A percentile compares a stretch with the other conserved stretches of the same genome.
These are phyloP conservation scores for Rhizopus delemar DNA, from an alignment of 371 early-diverging fungal genomes.

Conservation along the genomic window DNA sequence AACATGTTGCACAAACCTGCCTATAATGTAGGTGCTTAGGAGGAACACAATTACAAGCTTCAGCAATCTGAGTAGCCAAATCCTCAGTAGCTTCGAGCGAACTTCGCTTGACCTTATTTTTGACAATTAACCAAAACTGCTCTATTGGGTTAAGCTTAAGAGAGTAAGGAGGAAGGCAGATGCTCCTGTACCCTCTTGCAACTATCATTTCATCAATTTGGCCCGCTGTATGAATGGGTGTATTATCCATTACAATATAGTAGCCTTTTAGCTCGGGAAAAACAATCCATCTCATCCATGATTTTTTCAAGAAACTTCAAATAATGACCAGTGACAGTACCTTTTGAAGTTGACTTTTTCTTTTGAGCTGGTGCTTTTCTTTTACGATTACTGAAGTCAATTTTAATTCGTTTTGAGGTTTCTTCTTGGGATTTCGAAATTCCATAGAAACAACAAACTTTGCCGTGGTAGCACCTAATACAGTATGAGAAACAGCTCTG, in stretches of 20 bases:
- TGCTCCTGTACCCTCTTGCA: slow-evolving; percentile 15
- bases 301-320: slow-evolving; percentile 18
- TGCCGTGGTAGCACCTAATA: slow-evolving; percentile 12
- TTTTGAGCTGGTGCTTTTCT: slow-evolving; percentile 16
- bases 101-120: slow-evolving; percentile 11
- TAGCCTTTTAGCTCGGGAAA: slow-evolving; percentile 19
- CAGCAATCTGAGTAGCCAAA: slow-evolving; percentile 9
- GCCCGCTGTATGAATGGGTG: slow-evolving; percentile 16
- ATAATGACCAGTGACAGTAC: slow-evolving; percentile 22
- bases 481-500: slow-evolving; percentile 12
- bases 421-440: slow-evolving; percentile 17
- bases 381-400: slow-evolving; percentile 14
- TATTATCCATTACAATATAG: slow-evolving; percentile 17
- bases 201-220: slow-evolving; percentile 13
- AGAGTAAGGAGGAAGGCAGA: slow-evolving; percentile 16
- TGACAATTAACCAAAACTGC: slow-evolving; percentile 5
- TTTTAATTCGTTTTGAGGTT: slow-evolving; percentile 16
- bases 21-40: slow-evolving; percentile 17
- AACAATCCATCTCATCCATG: slow-evolving; percentile 18
- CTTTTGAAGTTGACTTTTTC: slow-evolving; percentile 14
- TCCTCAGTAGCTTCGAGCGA: slow-evolving; percentile 9
- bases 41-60: slow-evolving; percentile 20
- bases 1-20: too few relatives aligned
- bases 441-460: slow-evolving; percentile 20
- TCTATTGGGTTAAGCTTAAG: slow-evolving; percentile 22